Evolutionary conservation across 2,329 filamentous ascomycete species (phyloP), one percentile per base, ranked within the genome.

Genomic region (Tympanopsis confertula): DNA sequence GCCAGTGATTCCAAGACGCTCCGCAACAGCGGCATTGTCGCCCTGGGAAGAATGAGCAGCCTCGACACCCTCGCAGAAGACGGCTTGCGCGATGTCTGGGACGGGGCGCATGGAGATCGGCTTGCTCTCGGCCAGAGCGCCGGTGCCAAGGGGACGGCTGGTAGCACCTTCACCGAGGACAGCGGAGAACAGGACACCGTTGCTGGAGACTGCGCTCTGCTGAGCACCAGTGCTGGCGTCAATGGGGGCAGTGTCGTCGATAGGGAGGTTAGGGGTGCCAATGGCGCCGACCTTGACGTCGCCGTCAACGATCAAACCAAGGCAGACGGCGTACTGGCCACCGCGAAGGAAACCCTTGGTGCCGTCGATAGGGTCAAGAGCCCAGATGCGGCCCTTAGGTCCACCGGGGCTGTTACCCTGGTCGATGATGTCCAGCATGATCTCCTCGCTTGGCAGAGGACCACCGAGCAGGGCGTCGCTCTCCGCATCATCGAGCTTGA

Each of bases 51-150:
- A 94, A 68, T 98, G 91, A 13, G 77, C 87, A 4, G 88, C 81
- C 64, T 98, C 91, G 41, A 98, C 89, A 48, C 84, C 87, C 68
- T 98, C 91, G 65, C 91, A 98, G 66, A 98, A 95, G 20, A 85
- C 89, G 14, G 89, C 89, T 45, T 81, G 71, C 14, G 77, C 61
- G 48, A 95, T 79, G 51, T 88, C 77, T 29, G 69, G 62, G 35
- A 94, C 68, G 15, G 75, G 65, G 49, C 80, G 84, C 87, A 96
- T 95, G 38, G 71, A 66, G 52, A 96, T 94, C 19, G 67, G 54
- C 53, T 78, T 75, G 42, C 68, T 57, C 20, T 70, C 50, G 41
- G 59, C 59, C 49, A 87, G 58, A 15, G 60, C 63, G 29, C 68
- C 73, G 32, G 64, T 62, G 20, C 67, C 64, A 37, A 96, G 64